phyloP scores from a whole-genome alignment of 2,329 filamentous ascomycete genomes.

The Zasmidium cellare region DNA sequence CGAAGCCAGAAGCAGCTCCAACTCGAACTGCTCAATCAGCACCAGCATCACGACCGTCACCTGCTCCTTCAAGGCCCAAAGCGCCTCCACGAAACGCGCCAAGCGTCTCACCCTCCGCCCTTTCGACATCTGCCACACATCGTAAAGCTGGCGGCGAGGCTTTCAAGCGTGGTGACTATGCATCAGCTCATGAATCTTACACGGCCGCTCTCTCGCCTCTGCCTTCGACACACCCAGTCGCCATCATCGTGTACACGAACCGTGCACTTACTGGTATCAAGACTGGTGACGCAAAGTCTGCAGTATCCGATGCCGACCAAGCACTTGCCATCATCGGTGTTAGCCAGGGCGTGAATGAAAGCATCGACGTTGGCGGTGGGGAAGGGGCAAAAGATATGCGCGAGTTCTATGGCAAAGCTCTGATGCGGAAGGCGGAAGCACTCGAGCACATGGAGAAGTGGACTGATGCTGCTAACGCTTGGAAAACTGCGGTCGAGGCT shows the following conservation, averaged over 20 bases:
- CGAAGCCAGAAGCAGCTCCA: slow-evolving; percentile 14
- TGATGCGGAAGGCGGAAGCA: slow-evolving; percentile 93
- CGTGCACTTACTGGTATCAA: slow-evolving; percentile 87
- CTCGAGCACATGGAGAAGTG: slow-evolving; percentile 95
- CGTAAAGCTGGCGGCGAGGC: slow-evolving; percentile 80
- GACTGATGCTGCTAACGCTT: slow-evolving; percentile 76
- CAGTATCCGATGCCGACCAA: slow-evolving; percentile 79
- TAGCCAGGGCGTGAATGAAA: slow-evolving; percentile 75
- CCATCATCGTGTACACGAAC: slow-evolving; percentile 88
- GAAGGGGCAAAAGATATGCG: slow-evolving; percentile 76
- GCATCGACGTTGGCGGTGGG: slow-evolving; percentile 64
- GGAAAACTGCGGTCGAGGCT: slow-evolving; percentile 79
- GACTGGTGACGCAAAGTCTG: slow-evolving; percentile 85
- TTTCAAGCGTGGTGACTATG: slow-evolving; percentile 93
- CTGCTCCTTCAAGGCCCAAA: slow-evolving; percentile 46
- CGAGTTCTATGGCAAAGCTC: slow-evolving; percentile 88
- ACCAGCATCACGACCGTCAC: slow-evolving; percentile 38
- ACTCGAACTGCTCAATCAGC: slow-evolving; percentile 2
- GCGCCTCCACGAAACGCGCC: slow-evolving; percentile 63
- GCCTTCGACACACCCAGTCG: slow-evolving; percentile 76
- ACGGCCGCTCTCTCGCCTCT: slow-evolving; percentile 72
- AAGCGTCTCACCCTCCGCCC: slow-evolving; percentile 64
- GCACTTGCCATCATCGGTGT: slow-evolving; percentile 79
- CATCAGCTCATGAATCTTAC: slow-evolving; percentile 80
- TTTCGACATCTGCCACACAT: slow-evolving; percentile 75